These are phyloP conservation scores for Inga laurina DNA, from an alignment of 306 rosid species.

Conservation along the genomic window DNA sequence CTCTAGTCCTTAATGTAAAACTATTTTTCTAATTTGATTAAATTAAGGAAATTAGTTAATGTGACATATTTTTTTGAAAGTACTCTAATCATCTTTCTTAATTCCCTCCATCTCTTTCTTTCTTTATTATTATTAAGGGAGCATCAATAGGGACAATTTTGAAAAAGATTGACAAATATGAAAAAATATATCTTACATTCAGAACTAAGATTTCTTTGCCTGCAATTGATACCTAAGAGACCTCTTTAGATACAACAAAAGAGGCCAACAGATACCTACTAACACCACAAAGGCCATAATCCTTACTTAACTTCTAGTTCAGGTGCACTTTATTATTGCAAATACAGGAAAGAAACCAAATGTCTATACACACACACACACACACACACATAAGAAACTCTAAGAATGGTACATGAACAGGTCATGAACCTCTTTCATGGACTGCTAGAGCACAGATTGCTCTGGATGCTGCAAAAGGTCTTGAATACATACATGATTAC, in stretches of 20 bases:
- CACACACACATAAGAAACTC: conserved; percentile 7
- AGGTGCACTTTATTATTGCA: background rate
- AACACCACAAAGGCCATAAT: background rate
- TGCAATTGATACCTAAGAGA: background rate
- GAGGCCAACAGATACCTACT: background rate
- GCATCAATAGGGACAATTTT: too few species aligned
- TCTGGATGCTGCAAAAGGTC: conserved; percentile 72
- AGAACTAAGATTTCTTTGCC: background rate
- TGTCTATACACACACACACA: background rate
- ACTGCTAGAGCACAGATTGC: conserved; percentile 68
- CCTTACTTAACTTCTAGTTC: background rate
- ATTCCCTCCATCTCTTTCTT: too few species aligned
- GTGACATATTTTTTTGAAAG: too few species aligned
- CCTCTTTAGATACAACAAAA: background rate
- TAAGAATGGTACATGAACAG: conserved; percentile 38
- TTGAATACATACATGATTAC: conserved; percentile 79
- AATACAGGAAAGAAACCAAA: background rate
- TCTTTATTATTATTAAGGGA: too few species aligned
- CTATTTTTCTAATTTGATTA: too few species aligned
- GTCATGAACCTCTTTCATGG: conserved; percentile 71
- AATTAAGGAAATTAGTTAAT: too few species aligned
- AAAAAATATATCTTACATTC: too few species aligned
- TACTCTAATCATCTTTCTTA: too few species aligned
- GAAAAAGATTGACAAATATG: too few species aligned
- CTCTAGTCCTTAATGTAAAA: too few species aligned